Conservation (phyloP, 352 stramenopile genomes). For the Phytophthora tubulina region DNA sequence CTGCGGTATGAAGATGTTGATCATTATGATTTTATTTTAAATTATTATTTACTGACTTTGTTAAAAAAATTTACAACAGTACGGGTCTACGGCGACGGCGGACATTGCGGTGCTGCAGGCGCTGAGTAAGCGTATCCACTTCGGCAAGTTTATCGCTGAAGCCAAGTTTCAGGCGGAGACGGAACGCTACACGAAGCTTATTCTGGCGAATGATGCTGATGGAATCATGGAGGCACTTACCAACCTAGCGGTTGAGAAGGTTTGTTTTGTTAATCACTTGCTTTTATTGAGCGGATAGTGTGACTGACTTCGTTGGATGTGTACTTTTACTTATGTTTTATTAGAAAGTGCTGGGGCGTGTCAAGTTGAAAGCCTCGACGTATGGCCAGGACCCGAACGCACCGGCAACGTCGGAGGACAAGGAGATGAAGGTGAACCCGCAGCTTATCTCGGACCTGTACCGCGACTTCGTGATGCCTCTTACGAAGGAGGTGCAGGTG, state of each 20-base stretch:
- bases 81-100: slow-evolving; percentile 82
- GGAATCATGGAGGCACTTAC: slow-evolving; percentile 97
- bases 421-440: slow-evolving; percentile 95
- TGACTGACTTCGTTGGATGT: slow-evolving; percentile 2
- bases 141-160: slow-evolving; percentile 98
- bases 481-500: slow-evolving; percentile 99
- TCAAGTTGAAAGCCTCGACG: slow-evolving; percentile 96
- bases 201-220: slow-evolving; percentile 92
- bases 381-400: slow-evolving; percentile 93
- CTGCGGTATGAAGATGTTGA: slow-evolving; percentile 49
- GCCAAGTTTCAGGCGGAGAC: slow-evolving; percentile 96
- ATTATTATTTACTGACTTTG: background rate
- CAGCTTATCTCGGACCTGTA: slow-evolving; percentile 97
- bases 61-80: slow-evolving; percentile 48
- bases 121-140: slow-evolving; percentile 97
- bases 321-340: background rate
- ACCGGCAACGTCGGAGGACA: slow-evolving; percentile 37
- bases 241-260: slow-evolving; percentile 94
- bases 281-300: background rate
- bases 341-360: slow-evolving; percentile 91
- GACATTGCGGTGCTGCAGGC: slow-evolving; percentile 96
- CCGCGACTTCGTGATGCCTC: slow-evolving; percentile 97
- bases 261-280: slow-evolving; percentile 36
- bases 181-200: slow-evolving; percentile 93
- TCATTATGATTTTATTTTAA: background rate